Conservation (phyloP, 1,284 basidiomycete species). For the Malassezia japonica region DNA sequence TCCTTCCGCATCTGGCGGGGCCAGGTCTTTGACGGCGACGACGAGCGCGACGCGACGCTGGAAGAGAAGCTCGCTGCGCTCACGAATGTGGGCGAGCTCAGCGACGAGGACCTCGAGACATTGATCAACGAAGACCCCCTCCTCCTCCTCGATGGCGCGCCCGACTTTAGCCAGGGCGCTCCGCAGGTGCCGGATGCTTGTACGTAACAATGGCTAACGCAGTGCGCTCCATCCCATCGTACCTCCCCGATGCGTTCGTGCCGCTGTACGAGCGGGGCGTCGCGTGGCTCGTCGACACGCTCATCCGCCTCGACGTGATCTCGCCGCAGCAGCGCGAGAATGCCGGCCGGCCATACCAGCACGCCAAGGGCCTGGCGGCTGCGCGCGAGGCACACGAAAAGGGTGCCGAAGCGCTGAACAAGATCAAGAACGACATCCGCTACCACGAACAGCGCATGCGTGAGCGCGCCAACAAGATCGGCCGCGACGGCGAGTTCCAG, state of each 20-base stretch:
- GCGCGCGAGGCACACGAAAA: constrained; percentile 55
- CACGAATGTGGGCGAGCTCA: neutral
- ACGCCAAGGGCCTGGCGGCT: constrained; percentile 20
- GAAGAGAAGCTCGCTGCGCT: neutral
- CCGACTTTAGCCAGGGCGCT: neutral
- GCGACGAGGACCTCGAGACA: constrained; percentile 53
- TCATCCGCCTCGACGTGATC: constrained; percentile 51
- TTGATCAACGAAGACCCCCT: constrained; percentile 53
- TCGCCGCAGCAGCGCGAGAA: neutral
- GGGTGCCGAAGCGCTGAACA: constrained; percentile 31
- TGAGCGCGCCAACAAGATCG: constrained; percentile 61
- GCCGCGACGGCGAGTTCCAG: constrained; percentile 83
- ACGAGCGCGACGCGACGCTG: neutral
- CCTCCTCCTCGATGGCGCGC: constrained; percentile 47
- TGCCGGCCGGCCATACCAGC: neutral
- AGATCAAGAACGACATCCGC: constrained; percentile 53
- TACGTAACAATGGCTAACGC: constrained; percentile 8
- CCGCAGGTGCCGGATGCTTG: neutral
- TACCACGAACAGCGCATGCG: constrained; percentile 53
- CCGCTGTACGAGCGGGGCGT: constrained; percentile 67
- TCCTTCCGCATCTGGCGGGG: neutral
- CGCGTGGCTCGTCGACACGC: constrained; percentile 58
- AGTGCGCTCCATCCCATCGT: constrained; percentile 75
- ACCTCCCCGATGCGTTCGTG: constrained; percentile 72
- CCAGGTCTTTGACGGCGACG: constrained; percentile 36